Base-by-base conservation (phyloP, 139 green algal genomes). In the Chlamydomonas applanata region DNA sequence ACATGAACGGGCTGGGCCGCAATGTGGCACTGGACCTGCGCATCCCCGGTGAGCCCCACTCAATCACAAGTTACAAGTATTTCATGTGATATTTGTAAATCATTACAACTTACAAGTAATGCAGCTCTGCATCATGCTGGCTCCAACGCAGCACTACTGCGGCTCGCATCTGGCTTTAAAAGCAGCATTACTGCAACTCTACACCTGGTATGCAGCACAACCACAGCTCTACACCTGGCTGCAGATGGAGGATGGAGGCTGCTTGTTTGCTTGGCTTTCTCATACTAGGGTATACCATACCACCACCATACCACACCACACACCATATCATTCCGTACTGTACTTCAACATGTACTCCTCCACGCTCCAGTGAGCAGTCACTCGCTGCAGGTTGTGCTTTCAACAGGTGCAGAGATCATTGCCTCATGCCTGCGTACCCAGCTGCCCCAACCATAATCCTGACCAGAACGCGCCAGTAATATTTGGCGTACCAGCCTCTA, bases 11-110 rank as follows among this genome's bases (percentile, higher is more conserved):
- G 20, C 59, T 66, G 59, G 59, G 59, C n/a, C 57, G 30, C 69
- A 81, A 81, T 69, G 71, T 81, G 32, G 75, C 73, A 3, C 44
- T 81, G 19, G 75, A 81, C 68, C 69, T 81, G 25, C 68, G 75
- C 24, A 54, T 69, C 30, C 75, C 68, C 19, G 57, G 40, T 49
- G 40, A 7, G 40, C 40, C 40, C 40, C 40, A 49, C 11, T 7
- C 40, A 49, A 11, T 7, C n/a, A n/a, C n/a, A n/a, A n/a, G n/a
- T n/a, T n/a, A n/a, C n/a, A n/a, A n/a, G n/a, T n/a, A n/a, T n/a
- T n/a, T n/a, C n/a, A n/a, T n/a, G n/a, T n/a, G n/a, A n/a, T n/a
- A n/a, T n/a, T n/a, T n/a, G n/a, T n/a, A n/a, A n/a, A n/a, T 22
- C 59, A 75, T 68, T n/a, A 71, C 65, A 25, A 19, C 17, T 0